Percentiles rank a stretch among this genome's conserved stretches.
Conservation (phyloP, 2,329 filamentous ascomycete species). For the Penicillium sp. region DNA sequence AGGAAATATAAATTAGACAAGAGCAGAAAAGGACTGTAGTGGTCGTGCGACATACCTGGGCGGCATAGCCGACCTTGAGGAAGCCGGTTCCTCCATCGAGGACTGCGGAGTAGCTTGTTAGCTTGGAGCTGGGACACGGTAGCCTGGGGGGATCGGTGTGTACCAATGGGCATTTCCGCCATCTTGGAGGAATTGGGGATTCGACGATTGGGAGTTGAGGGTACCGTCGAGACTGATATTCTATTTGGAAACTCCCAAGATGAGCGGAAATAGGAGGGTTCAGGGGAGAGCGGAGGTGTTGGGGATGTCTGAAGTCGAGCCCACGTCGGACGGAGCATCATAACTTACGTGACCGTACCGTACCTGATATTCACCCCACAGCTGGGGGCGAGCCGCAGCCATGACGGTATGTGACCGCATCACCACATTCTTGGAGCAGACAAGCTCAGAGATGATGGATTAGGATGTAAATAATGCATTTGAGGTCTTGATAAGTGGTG, state of each 20-base stretch:
- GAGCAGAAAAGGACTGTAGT: not conserved
- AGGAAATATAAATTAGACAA: slow-evolving; percentile 10
- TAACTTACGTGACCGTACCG: slow-evolving; percentile 31
- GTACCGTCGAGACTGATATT: not conserved
- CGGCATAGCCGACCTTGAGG: slow-evolving; percentile 98
- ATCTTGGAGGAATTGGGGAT: slow-evolving; percentile 33
- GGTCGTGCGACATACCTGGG: slow-evolving; percentile 58
- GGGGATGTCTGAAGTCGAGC: slow-evolving; percentile 23
- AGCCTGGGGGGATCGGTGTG: slow-evolving; percentile 21
- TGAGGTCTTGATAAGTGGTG: not conserved
- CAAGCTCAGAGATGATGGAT: not conserved
- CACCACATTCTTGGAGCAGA: not conserved
- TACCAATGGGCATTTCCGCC: slow-evolving; percentile 54
- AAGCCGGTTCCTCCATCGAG: slow-evolving; percentile 99
- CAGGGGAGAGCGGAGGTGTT: slow-evolving; percentile 19
- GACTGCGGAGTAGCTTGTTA: slow-evolving; percentile 59
- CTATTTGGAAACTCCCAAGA: slow-evolving; percentile 15
- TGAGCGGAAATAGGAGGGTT: slow-evolving; percentile 21
- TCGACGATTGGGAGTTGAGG: slow-evolving; percentile 3
- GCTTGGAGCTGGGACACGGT: slow-evolving; percentile 27
- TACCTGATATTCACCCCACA: slow-evolving; percentile 23
- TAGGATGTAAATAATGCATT: not conserved
- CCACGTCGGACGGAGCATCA: slow-evolving; percentile 25
- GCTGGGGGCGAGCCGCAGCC: slow-evolving; percentile 4
- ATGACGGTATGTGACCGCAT: slow-evolving; percentile 21